These are phyloP conservation scores for Annulohypoxylon bovei DNA, from an alignment of 495 filamentous ascomycete species.

Conservation along the genomic window DNA sequence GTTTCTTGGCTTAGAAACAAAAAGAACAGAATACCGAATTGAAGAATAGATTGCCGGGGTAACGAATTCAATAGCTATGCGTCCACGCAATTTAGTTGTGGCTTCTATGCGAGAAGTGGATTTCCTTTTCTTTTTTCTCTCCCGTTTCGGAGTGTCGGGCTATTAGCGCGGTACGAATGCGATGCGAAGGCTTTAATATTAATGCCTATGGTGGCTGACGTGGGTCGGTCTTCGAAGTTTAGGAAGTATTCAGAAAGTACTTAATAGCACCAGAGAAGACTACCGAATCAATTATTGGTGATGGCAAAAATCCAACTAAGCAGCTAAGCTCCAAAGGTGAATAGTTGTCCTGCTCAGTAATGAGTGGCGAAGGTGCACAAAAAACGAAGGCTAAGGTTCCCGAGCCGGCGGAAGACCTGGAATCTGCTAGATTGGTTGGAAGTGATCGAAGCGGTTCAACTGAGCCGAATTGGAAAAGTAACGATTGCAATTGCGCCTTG, in stretches of 20 bases:
- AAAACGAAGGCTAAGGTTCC: slow-evolving; percentile 39
- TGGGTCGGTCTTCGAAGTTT: slow-evolving; percentile 16
- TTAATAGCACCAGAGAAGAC: slow-evolving; percentile 21
- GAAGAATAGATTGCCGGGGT: slow-evolving; percentile 8
- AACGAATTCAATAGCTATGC: slow-evolving; percentile 11
- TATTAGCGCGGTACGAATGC: slow-evolving; percentile 18
- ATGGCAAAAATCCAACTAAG: slow-evolving; percentile 31
- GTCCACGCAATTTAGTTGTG: slow-evolving; percentile 34
- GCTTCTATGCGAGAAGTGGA: slow-evolving; percentile 28
- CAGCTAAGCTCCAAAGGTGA: slow-evolving; percentile 22
- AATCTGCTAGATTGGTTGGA: slow-evolving; percentile 35
- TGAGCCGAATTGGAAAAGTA: slow-evolving; percentile 9
- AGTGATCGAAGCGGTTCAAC: slow-evolving; percentile 29
- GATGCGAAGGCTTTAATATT: slow-evolving; percentile 25
- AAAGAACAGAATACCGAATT: not conserved
- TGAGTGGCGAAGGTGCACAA: slow-evolving; percentile 24
- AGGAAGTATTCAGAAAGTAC: slow-evolving; percentile 14
- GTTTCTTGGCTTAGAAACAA: not conserved
- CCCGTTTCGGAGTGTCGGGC: slow-evolving; percentile 3
- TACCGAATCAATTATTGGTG: slow-evolving; percentile 13
- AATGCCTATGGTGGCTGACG: slow-evolving; percentile 35
- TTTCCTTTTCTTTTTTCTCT: slow-evolving; percentile 23
- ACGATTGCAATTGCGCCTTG: slow-evolving; percentile 38
- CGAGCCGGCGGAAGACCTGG: slow-evolving; percentile 45
- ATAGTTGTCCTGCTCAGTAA: slow-evolving; percentile 18